Base-by-base conservation (phyloP, 2,329 filamentous ascomycete species). In the Colletotrichum nymphaeae region DNA sequence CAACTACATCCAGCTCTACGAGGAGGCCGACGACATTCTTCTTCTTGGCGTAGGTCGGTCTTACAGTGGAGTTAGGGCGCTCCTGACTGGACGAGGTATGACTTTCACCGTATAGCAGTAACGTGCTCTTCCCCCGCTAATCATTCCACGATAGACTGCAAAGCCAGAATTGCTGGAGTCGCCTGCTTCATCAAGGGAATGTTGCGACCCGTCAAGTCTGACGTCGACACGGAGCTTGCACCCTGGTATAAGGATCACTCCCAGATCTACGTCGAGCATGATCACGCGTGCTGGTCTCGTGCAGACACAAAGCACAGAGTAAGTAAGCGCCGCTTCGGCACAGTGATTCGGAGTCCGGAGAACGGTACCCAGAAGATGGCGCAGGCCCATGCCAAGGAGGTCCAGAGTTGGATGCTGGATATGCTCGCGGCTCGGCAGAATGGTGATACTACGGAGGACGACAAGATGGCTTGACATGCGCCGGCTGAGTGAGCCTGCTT, bases 1-100 rank as follows among this genome's bases (percentile, higher is more conserved):
- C 78, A 99, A 99, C 80, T 98, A 98, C 79, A 91, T 99, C 24
- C 94, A 98, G 86, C 87, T 94, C 37, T 92, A 92, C 63, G 89
- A 94, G 22, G 84, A 93, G 2, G 87, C 89, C 0, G 91, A 92
- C 6, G 91, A 96, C 65, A 90, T 98, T 19, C 94, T 97, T 79
- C 86, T 99, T 26, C 88, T 99, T 79, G 96, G 97, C 0, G 91
- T 97, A 1, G 97, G 97, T n/a, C 93, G 95, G 77, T 94, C 97
- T 1, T 97, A 97, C 79, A 86, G 93, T 3, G 95, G 94, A 1
- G 90, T 98, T 60, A 93, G 97, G 71, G 90, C 95, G 69, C 89
- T 98, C 5, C 86, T 98, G 6, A 92, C 93, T 11, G 93, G 93
- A 77, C 88, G 95, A 84, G 91, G 94, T 94, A 87, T 77, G 77